Percentiles rank a stretch among this genome's conserved stretches.
Conservation (phyloP, 352 stramenopile species). For the Globisporangium abappressorium region DNA sequence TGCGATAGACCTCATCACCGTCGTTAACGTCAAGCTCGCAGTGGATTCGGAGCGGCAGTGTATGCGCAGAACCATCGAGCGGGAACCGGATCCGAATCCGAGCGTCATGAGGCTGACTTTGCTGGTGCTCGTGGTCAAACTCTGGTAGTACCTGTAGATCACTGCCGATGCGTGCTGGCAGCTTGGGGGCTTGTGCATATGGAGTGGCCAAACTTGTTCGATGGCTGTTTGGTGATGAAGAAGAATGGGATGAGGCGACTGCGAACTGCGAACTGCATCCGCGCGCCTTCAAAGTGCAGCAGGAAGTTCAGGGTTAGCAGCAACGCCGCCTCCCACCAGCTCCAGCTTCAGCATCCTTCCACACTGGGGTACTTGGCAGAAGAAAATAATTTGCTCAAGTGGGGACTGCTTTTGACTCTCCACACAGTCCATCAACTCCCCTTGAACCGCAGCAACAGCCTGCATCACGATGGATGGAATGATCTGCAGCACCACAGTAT, state of each 20-base stretch:
- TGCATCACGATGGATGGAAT: no score
- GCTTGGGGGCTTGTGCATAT: no score
- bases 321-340: neutral
- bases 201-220: neutral
- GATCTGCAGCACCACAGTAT: no score
- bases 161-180: no score
- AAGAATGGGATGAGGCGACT: neutral
- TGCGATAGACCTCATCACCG: neutral
- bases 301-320: neutral
- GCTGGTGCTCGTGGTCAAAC: neutral
- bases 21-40: neutral
- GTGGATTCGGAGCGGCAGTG: neutral
- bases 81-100: conserved; percentile 3
- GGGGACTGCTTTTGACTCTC: no score
- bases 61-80: conserved; percentile 7
- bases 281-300: neutral
- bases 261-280: conserved; percentile 5
- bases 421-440: no score
- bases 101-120: neutral
- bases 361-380: no score
- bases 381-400: no score
- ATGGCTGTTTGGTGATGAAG: neutral
- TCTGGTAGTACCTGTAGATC: no score
- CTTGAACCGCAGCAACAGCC: no score
- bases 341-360: conserved; percentile 4